Base-by-base conservation (phyloP, 1,284 basidiomycete genomes). In the Tilletia horrida region DNA sequence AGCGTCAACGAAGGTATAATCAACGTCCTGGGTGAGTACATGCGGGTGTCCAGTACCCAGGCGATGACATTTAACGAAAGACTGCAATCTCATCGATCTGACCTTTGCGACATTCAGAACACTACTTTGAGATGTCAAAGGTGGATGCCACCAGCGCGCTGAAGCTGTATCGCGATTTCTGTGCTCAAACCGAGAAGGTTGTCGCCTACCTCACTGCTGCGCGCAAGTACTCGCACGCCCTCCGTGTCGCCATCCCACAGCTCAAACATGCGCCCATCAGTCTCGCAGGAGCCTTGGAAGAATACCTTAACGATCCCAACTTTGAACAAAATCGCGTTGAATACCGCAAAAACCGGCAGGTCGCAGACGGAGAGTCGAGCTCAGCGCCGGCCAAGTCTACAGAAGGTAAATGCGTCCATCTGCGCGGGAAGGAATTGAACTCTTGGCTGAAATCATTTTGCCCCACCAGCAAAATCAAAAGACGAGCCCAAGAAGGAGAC, bases 41-140 rank as follows among this genome's bases (percentile, higher is more conserved):
- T 31, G n/a, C n/a, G n/a, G 23, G 21, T 21, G 1, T 0, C 23
- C 7, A 31, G n/a, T 27, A 18, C 43, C 27, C 7, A 9, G n/a
- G 9, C 21, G 8, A 21, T 55, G n/a, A 11, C 50, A 11, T 21
- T 55, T 29, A n/a, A n/a, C n/a, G n/a, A n/a, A 11, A 21, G 27
- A 21, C 61, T 64, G 42, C 31, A 29, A 31, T 2, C 6, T 64
- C 18, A 29, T 16, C 6, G 27, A 57, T 68, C 64, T 29, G 64
- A 52, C 64, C 47, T 27, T 43, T 52, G 14, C 44, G 66, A 11
- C 45, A 52, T 11, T n/a, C 73, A 91, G 96, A 97, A 81, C 91
- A 96, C 83, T 99, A 97, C 83, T 97, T 98, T 80, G 95, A 97
- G 81, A 98, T 98, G 96, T 92, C 93, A 2, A 90, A 91, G 73